Evolutionary conservation across 169 alveolate genomes (phyloP).

Genomic region (Plasmodium billcollinsi): DNA sequence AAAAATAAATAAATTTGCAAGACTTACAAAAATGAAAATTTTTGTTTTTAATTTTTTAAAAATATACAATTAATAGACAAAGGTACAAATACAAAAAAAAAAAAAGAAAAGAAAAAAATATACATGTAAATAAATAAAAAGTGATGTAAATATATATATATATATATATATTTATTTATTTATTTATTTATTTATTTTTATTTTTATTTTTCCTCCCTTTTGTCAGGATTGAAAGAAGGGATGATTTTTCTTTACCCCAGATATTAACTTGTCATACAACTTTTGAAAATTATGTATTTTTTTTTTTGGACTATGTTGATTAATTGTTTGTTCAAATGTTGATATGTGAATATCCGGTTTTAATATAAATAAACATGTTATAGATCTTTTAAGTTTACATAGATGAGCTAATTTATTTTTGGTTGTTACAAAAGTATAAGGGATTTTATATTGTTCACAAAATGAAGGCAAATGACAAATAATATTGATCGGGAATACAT

Average conservation of each 20-base stretch:
- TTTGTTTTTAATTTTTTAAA: too few relatives aligned
- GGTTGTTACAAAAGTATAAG: slow-evolving; percentile 94
- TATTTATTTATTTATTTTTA: background rate
- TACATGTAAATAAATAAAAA: too few relatives aligned
- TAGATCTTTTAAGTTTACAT: slow-evolving; percentile 96
- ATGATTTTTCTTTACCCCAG: slow-evolving; percentile 77
- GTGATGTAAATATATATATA: too few relatives aligned
- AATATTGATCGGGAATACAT: slow-evolving; percentile 97
- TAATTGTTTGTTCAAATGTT: slow-evolving; percentile 43
- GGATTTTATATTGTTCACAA: slow-evolving; percentile 94
- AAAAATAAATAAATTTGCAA: too few relatives aligned
- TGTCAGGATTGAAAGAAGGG: slow-evolving; percentile 77
- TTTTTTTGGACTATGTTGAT: slow-evolving; percentile 25
- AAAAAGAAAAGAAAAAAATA: too few relatives aligned
- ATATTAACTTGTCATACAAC: slow-evolving; percentile 79
- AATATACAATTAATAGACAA: too few relatives aligned
- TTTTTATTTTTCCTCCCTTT: background rate
- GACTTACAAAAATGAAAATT: too few relatives aligned
- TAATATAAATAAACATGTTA: slow-evolving; percentile 92
- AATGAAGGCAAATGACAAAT: slow-evolving; percentile 96
- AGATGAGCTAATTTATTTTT: slow-evolving; percentile 94
- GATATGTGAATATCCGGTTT: slow-evolving; percentile 82
- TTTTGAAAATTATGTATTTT: slow-evolving; percentile 79
- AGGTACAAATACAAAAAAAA: too few relatives aligned
- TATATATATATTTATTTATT: too few relatives aligned